Evolutionary conservation across 495 filamentous ascomycete genomes (phyloP).

Genomic region (Xylaria sp.): DNA sequence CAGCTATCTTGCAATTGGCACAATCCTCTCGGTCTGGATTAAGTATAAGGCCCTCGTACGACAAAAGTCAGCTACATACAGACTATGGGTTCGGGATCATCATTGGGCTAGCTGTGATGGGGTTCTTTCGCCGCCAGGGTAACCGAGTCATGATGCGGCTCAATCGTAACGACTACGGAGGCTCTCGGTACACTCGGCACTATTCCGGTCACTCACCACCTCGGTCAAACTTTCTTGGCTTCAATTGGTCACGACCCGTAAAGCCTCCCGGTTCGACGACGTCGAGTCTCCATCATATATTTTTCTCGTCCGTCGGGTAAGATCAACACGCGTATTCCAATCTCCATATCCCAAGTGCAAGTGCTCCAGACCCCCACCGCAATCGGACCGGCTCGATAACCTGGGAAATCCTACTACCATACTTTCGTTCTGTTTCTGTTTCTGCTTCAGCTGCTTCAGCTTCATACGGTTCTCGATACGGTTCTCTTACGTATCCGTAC

Average conservation of each 20-base stretch:
- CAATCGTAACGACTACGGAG: constrained; percentile 22
- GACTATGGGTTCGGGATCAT: not conserved
- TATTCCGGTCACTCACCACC: constrained; percentile 26
- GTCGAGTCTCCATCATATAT: constrained; percentile 2
- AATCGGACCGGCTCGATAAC: constrained; percentile 28
- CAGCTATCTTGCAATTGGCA: not conserved
- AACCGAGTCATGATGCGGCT: constrained; percentile 28
- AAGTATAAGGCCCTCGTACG: not conserved
- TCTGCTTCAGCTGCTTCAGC: not conserved
- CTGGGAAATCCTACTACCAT: constrained; percentile 9
- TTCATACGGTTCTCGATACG: constrained; percentile 1
- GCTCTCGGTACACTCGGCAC: constrained; percentile 25
- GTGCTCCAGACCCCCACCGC: constrained; percentile 19
- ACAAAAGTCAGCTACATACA: not conserved
- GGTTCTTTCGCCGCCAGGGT: not conserved
- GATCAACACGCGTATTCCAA: constrained; percentile 6
- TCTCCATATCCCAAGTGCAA: constrained; percentile 6
- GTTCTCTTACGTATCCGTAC: not conserved
- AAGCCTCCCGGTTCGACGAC: constrained; percentile 11
- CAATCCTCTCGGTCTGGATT: not conserved
- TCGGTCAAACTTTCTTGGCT: constrained; percentile 13
- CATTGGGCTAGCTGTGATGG: not conserved
- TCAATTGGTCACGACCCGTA: constrained; percentile 21
- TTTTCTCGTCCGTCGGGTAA: constrained; percentile 1
- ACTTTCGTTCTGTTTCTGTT: not conserved